A percentile compares a stretch with the other conserved stretches of the same genome.
Evolutionary conservation across 179 eudicot genomes (phyloP).

Genomic region (Beta lomatogona): DNA sequence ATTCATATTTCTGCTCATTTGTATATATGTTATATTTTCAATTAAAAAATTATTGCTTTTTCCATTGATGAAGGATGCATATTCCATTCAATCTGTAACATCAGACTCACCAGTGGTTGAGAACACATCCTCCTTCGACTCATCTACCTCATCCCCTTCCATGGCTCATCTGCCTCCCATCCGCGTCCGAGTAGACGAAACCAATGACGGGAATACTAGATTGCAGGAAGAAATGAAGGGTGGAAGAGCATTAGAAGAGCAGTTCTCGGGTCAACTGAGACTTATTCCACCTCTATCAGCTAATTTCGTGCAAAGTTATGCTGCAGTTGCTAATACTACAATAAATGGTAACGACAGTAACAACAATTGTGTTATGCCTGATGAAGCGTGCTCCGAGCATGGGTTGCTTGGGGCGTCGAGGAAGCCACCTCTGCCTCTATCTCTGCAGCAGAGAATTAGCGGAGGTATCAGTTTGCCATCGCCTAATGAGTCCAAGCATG

Average conservation of each 20-base stretch:
- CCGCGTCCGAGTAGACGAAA: conserved; percentile 44
- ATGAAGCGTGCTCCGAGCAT: conserved; percentile 36
- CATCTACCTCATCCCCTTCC: conserved; percentile 62
- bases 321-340: conserved; percentile 18
- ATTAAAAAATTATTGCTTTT: neutral
- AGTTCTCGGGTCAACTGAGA: conserved; percentile 42
- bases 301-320: conserved; percentile 21
- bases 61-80: conserved; percentile 14
- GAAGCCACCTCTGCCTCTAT: conserved; percentile 44
- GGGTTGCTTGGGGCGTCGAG: conserved; percentile 28
- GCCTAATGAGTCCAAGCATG: conserved; percentile 47
- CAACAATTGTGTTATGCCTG: conserved; percentile 25
- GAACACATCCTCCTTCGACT: conserved; percentile 54
- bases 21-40: neutral
- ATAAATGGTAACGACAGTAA: conserved; percentile 3
- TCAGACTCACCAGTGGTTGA: conserved; percentile 25
- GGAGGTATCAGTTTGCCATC: conserved; percentile 52
- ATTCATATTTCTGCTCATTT: neutral
- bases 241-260: conserved; percentile 45
- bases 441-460: conserved; percentile 43
- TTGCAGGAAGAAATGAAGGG: conserved; percentile 19
- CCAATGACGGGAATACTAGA: conserved; percentile 17
- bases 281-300: conserved; percentile 31
- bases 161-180: conserved; percentile 58
- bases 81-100: conserved; percentile 13